These are phyloP conservation scores for Cardamine occulta DNA, from an alignment of 345 rosid species.

Conservation along the genomic window DNA sequence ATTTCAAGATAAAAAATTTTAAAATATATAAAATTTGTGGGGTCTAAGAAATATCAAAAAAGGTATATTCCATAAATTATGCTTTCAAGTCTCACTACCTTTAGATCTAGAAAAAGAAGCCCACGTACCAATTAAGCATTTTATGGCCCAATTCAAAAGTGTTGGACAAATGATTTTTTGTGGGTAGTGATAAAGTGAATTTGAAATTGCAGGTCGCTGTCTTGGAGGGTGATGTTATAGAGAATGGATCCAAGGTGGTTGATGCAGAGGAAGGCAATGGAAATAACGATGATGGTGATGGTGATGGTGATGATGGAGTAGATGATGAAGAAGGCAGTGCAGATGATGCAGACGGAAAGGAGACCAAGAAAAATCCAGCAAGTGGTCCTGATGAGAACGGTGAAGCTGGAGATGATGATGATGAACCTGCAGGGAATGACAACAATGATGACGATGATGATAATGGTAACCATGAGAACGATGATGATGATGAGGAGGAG, in stretches of 20 bases:
- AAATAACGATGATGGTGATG: slow-evolving; percentile 46
- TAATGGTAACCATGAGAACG: slow-evolving; percentile 9
- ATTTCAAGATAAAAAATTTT: neutral
- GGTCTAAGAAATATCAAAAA: slow-evolving; percentile 17
- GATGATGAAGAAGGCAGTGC: slow-evolving; percentile 48
- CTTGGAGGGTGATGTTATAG: slow-evolving; percentile 41
- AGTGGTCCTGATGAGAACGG: slow-evolving; percentile 53
- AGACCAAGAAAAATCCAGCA: slow-evolving; percentile 51
- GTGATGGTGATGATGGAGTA: slow-evolving; percentile 45
- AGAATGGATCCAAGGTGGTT: slow-evolving; percentile 44
- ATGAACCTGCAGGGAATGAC: slow-evolving; percentile 45
- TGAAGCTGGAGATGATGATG: slow-evolving; percentile 33
- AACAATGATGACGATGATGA: slow-evolving; percentile 56
- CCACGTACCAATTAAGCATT: slow-evolving; percentile 12
- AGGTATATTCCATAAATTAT: slow-evolving; percentile 38
- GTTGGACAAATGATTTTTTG: neutral
- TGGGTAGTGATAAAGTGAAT: neutral
- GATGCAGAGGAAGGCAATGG: slow-evolving; percentile 69
- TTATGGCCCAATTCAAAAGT: neutral
- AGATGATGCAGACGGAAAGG: slow-evolving; percentile 49
- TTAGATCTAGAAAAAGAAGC: slow-evolving; percentile 15
- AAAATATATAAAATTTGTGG: neutral
- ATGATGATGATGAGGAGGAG: slow-evolving; percentile 38
- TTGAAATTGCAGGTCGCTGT: slow-evolving; percentile 46
- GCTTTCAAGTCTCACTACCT: slow-evolving; percentile 9